phyloP scores from a whole-genome alignment of 2,329 filamentous ascomycete species.

The Clonostachys byssicola region DNA sequence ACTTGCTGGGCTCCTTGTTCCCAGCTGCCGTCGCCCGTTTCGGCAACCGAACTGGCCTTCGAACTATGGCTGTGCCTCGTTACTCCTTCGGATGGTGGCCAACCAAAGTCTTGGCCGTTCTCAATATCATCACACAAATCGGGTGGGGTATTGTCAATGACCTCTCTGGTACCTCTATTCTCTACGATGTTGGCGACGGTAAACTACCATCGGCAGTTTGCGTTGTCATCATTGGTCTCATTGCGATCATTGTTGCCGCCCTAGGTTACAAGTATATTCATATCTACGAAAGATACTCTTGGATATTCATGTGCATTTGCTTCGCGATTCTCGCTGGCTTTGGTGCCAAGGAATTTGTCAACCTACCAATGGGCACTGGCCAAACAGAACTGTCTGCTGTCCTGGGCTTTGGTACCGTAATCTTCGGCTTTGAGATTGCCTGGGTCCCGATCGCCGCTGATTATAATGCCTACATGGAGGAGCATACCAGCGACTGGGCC shows the following conservation, averaged over 20 bases:
- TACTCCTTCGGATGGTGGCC: constrained; percentile 70
- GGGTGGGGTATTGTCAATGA: constrained; percentile 73
- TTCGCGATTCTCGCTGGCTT: constrained; percentile 64
- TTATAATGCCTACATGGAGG: neutral
- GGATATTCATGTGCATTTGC: constrained; percentile 68
- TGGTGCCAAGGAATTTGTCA: neutral
- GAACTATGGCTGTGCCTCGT: constrained; percentile 71
- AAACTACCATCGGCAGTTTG: constrained; percentile 65
- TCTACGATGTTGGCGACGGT: constrained; percentile 63
- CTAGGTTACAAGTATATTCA: constrained; percentile 77
- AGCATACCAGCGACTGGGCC: neutral
- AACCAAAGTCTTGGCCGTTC: constrained; percentile 57
- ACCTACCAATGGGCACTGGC: neutral
- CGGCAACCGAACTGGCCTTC: constrained; percentile 65
- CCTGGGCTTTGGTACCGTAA: neutral
- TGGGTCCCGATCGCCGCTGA: neutral
- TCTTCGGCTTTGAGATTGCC: neutral
- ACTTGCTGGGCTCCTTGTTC: neutral
- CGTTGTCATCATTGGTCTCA: constrained; percentile 66
- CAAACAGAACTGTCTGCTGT: neutral
- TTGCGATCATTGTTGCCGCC: constrained; percentile 63
- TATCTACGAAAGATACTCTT: constrained; percentile 68
- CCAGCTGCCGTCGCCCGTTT: constrained; percentile 28
- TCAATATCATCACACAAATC: constrained; percentile 67
- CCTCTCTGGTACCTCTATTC: constrained; percentile 71